Conservation (phyloP, 352 stramenopile genomes). For the Albugo candida region DNA sequence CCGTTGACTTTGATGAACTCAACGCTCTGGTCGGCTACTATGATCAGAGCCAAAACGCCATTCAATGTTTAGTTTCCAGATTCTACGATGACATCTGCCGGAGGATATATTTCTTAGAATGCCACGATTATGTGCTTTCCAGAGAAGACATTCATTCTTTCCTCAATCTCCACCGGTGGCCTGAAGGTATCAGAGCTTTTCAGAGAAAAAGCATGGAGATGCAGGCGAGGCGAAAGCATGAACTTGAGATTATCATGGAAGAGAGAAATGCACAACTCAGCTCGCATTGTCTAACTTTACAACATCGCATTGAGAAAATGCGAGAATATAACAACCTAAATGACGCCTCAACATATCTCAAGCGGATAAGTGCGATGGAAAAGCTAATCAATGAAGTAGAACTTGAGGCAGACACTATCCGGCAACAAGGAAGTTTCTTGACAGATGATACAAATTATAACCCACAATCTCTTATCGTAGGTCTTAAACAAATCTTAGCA, state of each 20-base stretch:
- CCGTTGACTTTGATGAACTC: slow-evolving; percentile 79
- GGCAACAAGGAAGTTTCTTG: slow-evolving; percentile 77
- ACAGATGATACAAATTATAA: slow-evolving; percentile 60
- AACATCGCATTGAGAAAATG: slow-evolving; percentile 82
- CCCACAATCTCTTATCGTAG: slow-evolving; percentile 49
- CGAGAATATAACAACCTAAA: slow-evolving; percentile 68
- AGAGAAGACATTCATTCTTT: slow-evolving; percentile 83
- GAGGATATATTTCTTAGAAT: slow-evolving; percentile 75
- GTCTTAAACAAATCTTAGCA: slow-evolving; percentile 59
- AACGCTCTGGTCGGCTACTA: slow-evolving; percentile 79
- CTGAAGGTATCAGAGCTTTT: slow-evolving; percentile 80
- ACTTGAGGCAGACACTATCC: slow-evolving; percentile 63
- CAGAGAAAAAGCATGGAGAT: slow-evolving; percentile 82
- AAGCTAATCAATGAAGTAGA: slow-evolving; percentile 70
- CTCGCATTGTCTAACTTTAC: slow-evolving; percentile 49
- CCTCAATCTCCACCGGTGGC: slow-evolving; percentile 81
- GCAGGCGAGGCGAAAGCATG: slow-evolving; percentile 75
- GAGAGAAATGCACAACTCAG: slow-evolving; percentile 75
- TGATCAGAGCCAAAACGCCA: slow-evolving; percentile 40
- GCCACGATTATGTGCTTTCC: slow-evolving; percentile 69
- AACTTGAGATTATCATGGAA: slow-evolving; percentile 79
- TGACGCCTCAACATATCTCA: slow-evolving; percentile 63
- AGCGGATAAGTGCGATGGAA: slow-evolving; percentile 52
- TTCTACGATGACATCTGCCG: slow-evolving; percentile 60
- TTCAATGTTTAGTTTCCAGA: slow-evolving; percentile 47